Evolutionary conservation across 805 yeast genomes (phyloP).

Genomic region (Saturnispora quitensis): DNA sequence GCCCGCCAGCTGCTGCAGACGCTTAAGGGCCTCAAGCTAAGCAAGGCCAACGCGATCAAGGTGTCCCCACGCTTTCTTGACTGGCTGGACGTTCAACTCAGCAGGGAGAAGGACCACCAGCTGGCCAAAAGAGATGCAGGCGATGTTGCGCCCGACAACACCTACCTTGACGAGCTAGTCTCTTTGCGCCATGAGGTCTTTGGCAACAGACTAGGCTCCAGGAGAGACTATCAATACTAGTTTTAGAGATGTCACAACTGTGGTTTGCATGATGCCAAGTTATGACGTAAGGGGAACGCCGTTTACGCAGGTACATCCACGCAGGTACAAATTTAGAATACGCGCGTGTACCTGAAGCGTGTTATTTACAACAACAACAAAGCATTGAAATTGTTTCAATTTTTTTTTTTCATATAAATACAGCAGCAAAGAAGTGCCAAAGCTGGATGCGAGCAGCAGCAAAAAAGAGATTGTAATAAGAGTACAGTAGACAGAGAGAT

Average conservation of each 20-base stretch:
- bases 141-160: neutral
- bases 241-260: too few species aligned
- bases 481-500: neutral
- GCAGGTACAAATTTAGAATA: slow-evolving; percentile 2
- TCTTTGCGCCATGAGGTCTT: slow-evolving; percentile 52
- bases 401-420: neutral
- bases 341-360: neutral
- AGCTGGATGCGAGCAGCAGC: neutral
- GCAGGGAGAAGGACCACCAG: slow-evolving; percentile 16
- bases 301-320: neutral
- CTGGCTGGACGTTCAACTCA: slow-evolving; percentile 41
- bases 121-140: slow-evolving; percentile 15
- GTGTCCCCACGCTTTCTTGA: slow-evolving; percentile 39
- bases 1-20: slow-evolving; percentile 34
- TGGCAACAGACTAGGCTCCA: slow-evolving; percentile 66
- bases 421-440: neutral
- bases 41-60: slow-evolving; percentile 26
- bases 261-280: neutral
- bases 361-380: neutral
- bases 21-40: slow-evolving; percentile 26
- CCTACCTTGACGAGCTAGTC: slow-evolving; percentile 23
- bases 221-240: slow-evolving; percentile 39
- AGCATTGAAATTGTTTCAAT: neutral
- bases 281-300: neutral
- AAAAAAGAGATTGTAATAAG: neutral